Evolutionary conservation across 2,329 filamentous ascomycete genomes (phyloP).

Genomic region (Achaetomium macrosporum): DNA sequence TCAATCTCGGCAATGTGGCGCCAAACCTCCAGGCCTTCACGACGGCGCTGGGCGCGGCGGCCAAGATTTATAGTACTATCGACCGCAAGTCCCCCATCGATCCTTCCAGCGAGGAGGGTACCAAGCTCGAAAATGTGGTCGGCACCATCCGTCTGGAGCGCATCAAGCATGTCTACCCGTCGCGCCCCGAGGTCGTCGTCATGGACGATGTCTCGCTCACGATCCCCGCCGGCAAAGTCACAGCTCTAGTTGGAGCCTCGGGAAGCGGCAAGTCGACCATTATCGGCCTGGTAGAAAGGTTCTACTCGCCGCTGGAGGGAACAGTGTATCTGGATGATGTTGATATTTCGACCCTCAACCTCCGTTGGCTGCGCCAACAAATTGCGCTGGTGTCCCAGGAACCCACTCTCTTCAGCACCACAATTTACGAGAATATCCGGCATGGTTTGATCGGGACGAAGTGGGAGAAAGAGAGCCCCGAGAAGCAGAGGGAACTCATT

Average conservation of each 20-base stretch:
- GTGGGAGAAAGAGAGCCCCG: slow-evolving; percentile 61
- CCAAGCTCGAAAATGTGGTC: slow-evolving; percentile 63
- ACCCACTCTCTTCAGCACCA: slow-evolving; percentile 81
- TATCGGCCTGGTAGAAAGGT: slow-evolving; percentile 85
- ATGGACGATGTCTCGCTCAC: slow-evolving; percentile 76
- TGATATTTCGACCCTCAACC: slow-evolving; percentile 74
- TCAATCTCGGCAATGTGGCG: slow-evolving; percentile 80
- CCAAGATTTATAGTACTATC: slow-evolving; percentile 91
- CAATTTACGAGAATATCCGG: slow-evolving; percentile 85
- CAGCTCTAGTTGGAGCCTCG: slow-evolving; percentile 87
- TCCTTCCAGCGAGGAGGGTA: slow-evolving; percentile 63
- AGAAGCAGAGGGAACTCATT: slow-evolving; percentile 65
- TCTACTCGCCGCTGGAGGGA: slow-evolving; percentile 84
- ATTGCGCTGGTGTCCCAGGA: slow-evolving; percentile 92
- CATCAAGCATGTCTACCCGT: slow-evolving; percentile 92
- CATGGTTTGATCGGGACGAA: slow-evolving; percentile 83
- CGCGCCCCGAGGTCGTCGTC: slow-evolving; percentile 80
- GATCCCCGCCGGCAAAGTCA: slow-evolving; percentile 85
- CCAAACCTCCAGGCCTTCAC: slow-evolving; percentile 85
- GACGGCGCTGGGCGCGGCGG: slow-evolving; percentile 73
- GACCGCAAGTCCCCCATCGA: slow-evolving; percentile 83
- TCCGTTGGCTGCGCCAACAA: slow-evolving; percentile 86
- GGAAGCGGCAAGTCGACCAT: slow-evolving; percentile 94
- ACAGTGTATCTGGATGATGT: slow-evolving; percentile 74
- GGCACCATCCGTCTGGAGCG: slow-evolving; percentile 76